A percentile compares a stretch with the other conserved stretches of the same genome.
These are phyloP conservation scores for Boletus tylopilopsis DNA, from an alignment of 768 basidiomycete species.

Conservation along the genomic window DNA sequence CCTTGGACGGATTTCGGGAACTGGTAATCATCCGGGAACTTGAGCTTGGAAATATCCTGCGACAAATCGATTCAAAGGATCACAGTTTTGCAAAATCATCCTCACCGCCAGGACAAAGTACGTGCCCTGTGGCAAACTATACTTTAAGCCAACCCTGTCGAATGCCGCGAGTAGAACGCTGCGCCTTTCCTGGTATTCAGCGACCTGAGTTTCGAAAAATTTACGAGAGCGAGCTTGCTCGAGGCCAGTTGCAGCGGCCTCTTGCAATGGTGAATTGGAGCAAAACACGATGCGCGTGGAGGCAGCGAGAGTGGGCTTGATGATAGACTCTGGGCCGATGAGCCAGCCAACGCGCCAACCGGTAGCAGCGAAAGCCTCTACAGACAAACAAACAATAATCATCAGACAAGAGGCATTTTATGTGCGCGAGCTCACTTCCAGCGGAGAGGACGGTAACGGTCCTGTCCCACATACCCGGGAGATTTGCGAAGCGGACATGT, in stretches of 20 bases:
- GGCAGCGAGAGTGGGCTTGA: constrained; percentile 83
- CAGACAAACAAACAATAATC: background rate
- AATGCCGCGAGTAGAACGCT: constrained; percentile 73
- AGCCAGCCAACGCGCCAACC: constrained; percentile 99
- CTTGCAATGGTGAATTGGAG: constrained; percentile 91
- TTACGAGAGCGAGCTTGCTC: constrained; percentile 68
- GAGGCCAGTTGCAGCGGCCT: constrained; percentile 87
- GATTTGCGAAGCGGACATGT: constrained; percentile 86
- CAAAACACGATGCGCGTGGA: constrained; percentile 95
- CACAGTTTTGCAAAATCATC: background rate
- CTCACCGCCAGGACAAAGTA: constrained; percentile 87
- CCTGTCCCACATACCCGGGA: constrained; percentile 99
- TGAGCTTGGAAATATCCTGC: constrained; percentile 72
- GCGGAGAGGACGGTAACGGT: constrained; percentile 96
- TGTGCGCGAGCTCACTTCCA: constrained; percentile 59
- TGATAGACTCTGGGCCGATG: constrained; percentile 80
- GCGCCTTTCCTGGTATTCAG: constrained; percentile 80
- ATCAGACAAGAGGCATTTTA: background rate
- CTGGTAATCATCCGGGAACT: constrained; percentile 80
- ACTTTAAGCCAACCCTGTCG: constrained; percentile 77
- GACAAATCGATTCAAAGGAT: constrained; percentile 6
- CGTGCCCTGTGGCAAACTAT: constrained; percentile 83
- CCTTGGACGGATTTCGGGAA: constrained; percentile 75
- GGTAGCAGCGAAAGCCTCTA: constrained; percentile 95
- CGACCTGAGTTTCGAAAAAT: constrained; percentile 75